Evolutionary conservation across 2,329 filamentous ascomycete species (phyloP), one percentile per base, ranked within the genome.

Genomic region (Pochonia chlamydosporia): DNA sequence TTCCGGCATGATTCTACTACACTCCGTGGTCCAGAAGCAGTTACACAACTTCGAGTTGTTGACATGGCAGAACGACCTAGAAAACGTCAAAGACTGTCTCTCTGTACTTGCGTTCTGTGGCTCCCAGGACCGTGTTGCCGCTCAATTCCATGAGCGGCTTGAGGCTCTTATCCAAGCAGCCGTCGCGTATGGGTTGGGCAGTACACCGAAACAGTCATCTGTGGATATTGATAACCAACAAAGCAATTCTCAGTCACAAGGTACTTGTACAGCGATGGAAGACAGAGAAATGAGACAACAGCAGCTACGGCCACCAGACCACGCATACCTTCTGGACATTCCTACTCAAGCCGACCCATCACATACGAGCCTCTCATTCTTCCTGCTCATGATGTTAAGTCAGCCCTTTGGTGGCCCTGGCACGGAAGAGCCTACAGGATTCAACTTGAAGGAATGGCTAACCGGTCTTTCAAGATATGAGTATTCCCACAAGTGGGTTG

Each of bases 1-100:
- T 4, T 11, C 43, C 3, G 42, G 47, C 28, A 46, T 30, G 25
- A 37, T 49, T 9, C 36, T 49, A 10, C 36, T 49, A n/a, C 47
- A 49, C 24, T 44, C 43, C 13, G 39, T 36, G 10, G 28, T 44
- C 30, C 47, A 49, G 31, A 46, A 46, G 25, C 47, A 49, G 23
- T 33, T 49, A 2, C 47, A 49, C 24, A 25, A 20, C 7, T 49
- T 46, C 24, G 36, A 25, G 5, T 23, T 18, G n/a, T 39, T 36
- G 36, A 24, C 35, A 13, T 40, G 41, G 43, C n/a, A 42, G 20
- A 28, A 37, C 9, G 47, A 49, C 16, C 25, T 36, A 8, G 25
- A 9, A n/a, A 39, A 26, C 9, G 47, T 43, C 9, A 20, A 28
- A 10, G 37, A 35, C 21, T 49, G 47, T 23, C 43, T 49, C n/a